Evolutionary conservation across 2,329 filamentous ascomycete species (phyloP), one percentile per base, ranked within the genome.

Genomic region (Phialemoniopsis sp.): DNA sequence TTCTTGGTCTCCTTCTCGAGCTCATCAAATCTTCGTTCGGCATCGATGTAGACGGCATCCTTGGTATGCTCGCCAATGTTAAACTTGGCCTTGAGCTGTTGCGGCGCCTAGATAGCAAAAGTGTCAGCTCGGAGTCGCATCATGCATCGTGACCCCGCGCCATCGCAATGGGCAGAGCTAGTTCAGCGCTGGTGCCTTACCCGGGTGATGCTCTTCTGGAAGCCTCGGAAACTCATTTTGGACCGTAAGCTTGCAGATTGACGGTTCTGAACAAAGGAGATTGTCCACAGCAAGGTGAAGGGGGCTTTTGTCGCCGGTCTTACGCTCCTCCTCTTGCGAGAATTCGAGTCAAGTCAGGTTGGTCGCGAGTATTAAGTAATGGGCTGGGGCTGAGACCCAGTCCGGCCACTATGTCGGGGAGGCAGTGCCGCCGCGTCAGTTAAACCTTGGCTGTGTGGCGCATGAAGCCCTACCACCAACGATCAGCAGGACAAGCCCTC

Each of bases 51-150:
- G 56, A 98, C 85, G 35, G 88, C 74, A 70, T 98, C 93, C 62
- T 97, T 95, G 52, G 89, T 94, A 61, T 91, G 79, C 54, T 97
- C 93, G 62, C 93, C 93, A 53, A 97, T 81, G 61, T 96, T 97
- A 73, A 98, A 96, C 56, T 82, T 89, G 56, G 83, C 74, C 65
- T 90, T 94, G 73, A 98, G 78, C 55, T 84, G 82, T 76, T 98
- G 93, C 52, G 93, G 93, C 58, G 91, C 85, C 88, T 80, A 40
- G 35, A 41, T 26, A 26, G 10, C 21, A 26, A 6, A 6, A 10
- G 21, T 26, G 21, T 26, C 21, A 26, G 21, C 21, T 6, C 10
- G 21, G 21, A 10, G 10, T 26, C 10, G 21, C 21, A 26, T 26
- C 21, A 26, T 26, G 21, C 21, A 26, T 26, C 21, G 10, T 26